phyloP scores from a whole-genome alignment of 192 early-diverging fungal species.

The Coemansia erecta region DNA sequence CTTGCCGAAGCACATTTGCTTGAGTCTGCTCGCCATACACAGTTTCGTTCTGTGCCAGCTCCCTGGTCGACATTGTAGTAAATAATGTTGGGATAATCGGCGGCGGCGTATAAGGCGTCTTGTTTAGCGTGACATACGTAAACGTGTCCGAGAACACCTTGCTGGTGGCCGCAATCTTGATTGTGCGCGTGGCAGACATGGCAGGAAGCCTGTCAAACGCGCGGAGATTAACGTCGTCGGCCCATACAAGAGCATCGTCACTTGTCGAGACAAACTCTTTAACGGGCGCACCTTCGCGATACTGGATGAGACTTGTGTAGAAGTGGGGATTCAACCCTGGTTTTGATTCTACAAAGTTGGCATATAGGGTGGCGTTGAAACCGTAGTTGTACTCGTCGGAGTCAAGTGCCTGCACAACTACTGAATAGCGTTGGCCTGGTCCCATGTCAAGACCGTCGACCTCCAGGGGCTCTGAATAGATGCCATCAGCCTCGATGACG shows the following conservation, averaged over 20 bases:
- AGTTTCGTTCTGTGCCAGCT: conserved; percentile 43
- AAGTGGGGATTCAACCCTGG: conserved; percentile 5
- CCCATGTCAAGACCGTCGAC: conserved; percentile 8
- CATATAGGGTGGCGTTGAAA: conserved; percentile 12
- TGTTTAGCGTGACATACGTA: conserved; percentile 69
- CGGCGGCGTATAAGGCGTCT: conserved; percentile 62
- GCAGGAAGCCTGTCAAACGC: conserved; percentile 54
- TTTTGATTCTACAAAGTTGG: background rate
- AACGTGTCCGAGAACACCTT: conserved; percentile 61
- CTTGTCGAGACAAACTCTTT: background rate
- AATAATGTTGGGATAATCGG: conserved; percentile 65
- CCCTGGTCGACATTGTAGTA: conserved; percentile 60
- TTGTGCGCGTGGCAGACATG: conserved; percentile 47
- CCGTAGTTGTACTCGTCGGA: conserved; percentile 17
- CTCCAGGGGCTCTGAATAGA: background rate
- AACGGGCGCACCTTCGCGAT: background rate
- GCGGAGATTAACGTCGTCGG: conserved; percentile 48
- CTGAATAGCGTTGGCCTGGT: conserved; percentile 21
- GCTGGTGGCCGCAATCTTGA: conserved; percentile 44
- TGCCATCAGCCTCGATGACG: conserved; percentile 4
- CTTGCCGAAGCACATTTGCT: conserved; percentile 59
- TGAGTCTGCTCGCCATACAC: conserved; percentile 66
- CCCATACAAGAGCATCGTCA: conserved; percentile 24
- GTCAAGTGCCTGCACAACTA: conserved; percentile 14
- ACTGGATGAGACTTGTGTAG: conserved; percentile 8